These are phyloP conservation scores for Pleoardoris graminearum DNA, from an alignment of 2,329 filamentous ascomycete species.

Conservation along the genomic window DNA sequence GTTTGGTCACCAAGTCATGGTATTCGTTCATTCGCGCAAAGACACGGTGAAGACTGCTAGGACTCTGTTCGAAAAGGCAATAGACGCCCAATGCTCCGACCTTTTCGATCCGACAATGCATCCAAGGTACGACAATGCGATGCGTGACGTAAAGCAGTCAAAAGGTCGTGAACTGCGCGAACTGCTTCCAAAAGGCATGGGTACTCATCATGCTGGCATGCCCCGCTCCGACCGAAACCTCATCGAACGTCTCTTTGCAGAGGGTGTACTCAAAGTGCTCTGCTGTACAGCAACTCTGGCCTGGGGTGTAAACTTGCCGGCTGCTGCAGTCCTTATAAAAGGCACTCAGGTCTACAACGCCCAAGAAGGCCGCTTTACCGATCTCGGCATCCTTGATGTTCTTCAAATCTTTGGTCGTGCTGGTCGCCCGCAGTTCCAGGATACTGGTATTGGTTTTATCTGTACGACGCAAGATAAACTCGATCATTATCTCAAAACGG, in stretches of 20 bases:
- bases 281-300: conserved; percentile 98
- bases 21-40: conserved; percentile 95
- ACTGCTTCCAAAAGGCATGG: conserved; percentile 85
- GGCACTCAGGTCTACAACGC: conserved; percentile 96
- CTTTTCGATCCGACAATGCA: conserved; percentile 82
- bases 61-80: conserved; percentile 82
- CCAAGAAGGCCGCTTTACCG: conserved; percentile 94
- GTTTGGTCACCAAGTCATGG: conserved; percentile 95
- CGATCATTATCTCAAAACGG: conserved; percentile 84
- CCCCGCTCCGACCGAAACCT: conserved; percentile 89
- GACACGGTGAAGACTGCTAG: conserved; percentile 90
- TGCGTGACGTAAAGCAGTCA: conserved; percentile 82
- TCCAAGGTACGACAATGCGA: conserved; percentile 76
- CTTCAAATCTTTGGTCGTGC: conserved; percentile 98
- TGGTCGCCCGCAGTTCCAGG: conserved; percentile 95
- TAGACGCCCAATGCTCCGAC: conserved; percentile 76
- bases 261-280: conserved; percentile 93
- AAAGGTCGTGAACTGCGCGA: conserved; percentile 87
- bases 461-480: conserved; percentile 95
- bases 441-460: conserved; percentile 97
- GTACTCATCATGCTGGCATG: conserved; percentile 97
- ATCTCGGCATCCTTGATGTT: conserved; percentile 94
- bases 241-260: conserved; percentile 88
- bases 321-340: conserved; percentile 96
- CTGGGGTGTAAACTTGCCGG: conserved; percentile 98